phyloP scores from a whole-genome alignment of 2,329 filamentous ascomycete species.

The Arachnopeziza araneosa region DNA sequence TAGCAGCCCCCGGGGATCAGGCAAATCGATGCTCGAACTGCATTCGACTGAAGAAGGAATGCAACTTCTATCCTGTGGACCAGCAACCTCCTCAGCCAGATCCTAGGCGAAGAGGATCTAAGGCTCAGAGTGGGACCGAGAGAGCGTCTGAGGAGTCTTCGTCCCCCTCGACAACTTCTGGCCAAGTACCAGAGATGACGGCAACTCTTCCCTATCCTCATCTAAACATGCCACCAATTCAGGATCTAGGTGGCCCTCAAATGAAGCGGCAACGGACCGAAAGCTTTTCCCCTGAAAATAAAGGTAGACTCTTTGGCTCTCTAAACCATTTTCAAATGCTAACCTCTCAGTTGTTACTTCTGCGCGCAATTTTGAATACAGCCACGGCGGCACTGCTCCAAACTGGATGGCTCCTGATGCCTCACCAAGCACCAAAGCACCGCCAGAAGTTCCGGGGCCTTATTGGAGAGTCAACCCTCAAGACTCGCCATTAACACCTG shows the following conservation, averaged over 20 bases:
- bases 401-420: conserved; percentile 29
- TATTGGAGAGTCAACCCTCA: conserved; percentile 46
- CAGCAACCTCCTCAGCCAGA: conserved; percentile 51
- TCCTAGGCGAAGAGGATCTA: conserved; percentile 37
- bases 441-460: conserved; percentile 36
- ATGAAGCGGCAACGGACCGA: conserved; percentile 35
- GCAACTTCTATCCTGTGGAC: conserved; percentile 86
- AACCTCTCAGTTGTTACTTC: conserved; percentile 21
- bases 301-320: conserved; percentile 18
- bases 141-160: conserved; percentile 39
- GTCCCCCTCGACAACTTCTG: conserved; percentile 42
- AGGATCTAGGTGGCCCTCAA: conserved; percentile 39
- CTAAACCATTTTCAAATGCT: neutral
- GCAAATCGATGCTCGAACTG: conserved; percentile 84
- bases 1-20: conserved; percentile 65
- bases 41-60: conserved; percentile 90
- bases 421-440: conserved; percentile 32
- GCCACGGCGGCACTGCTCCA: conserved; percentile 16
- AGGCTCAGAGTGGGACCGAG: conserved; percentile 30
- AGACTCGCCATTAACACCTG: conserved; percentile 45
- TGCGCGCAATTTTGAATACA: conserved; percentile 27
- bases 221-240: conserved; percentile 40
- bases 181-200: conserved; percentile 38
- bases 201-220: conserved; percentile 38
- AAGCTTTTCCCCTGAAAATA: conserved; percentile 30